Evolutionary conservation across 257 asterid genomes (phyloP), one percentile per base, ranked within the genome.

Genomic region (Scutellaria baicalensis): DNA sequence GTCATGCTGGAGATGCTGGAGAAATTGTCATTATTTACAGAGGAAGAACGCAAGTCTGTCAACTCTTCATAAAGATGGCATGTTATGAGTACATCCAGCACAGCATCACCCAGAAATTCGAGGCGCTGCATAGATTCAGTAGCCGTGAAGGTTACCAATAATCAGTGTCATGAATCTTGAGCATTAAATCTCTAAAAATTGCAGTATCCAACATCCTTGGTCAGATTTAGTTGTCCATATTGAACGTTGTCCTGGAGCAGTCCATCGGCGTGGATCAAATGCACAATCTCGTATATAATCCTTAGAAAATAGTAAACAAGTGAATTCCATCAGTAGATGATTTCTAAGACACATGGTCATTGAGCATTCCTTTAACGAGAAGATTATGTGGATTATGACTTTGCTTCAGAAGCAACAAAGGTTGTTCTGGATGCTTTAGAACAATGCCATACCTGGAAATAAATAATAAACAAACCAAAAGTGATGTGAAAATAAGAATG

Each of bases 71-170:
- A 94, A 73, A 86, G 93, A 79, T 94, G 81, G 80, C 77, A 64
- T 16, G 97, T 91, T 36, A 94, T 78, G 59, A 94, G 95, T 72
- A 94, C 47, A 78, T 91, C 99, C 85, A 91, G 66, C 70, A 88
- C 97, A 4, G 99, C 88, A 64, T 94, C 99, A 0, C 99, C 99
- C 6, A 94, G 97, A 88, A 87, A 94, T 76, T 94, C 99, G 49
- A 94, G 96, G 80, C 99, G 85, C 99, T 93, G 90, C 60, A 77
- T 13, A 73, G 51, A 69, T 79, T 40, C 58, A 71, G 58, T 13
- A 76, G 73, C 44, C 11, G 13, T 11, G 55, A 45, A 70, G 23
- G 21, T 60, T 23, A 59, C 10, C 14, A 31, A 27, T 27, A 27
- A 27, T 27, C 33, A 27, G 33, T 1, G 5, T 27, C 33, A 27